Percentiles rank a stretch among this genome's conserved stretches.
phyloP scores from a whole-genome alignment of 2,329 filamentous ascomycete species.

The Aquanectria penicillioides region DNA sequence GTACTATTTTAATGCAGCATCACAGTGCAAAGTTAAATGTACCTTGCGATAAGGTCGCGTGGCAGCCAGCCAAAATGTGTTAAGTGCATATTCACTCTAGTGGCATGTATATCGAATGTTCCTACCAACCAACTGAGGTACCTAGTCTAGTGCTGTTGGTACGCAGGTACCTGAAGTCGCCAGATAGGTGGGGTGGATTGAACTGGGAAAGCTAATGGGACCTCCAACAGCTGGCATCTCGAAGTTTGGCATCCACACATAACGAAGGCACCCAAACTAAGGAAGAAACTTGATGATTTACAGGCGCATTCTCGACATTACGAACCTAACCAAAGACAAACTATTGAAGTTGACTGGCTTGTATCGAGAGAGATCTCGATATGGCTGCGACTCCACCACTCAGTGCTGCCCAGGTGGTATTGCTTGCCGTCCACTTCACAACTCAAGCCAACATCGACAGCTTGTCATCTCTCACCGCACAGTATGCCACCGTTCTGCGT shows the following conservation, averaged over 20 bases:
- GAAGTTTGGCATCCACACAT: too few species aligned
- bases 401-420: constrained; percentile 74
- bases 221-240: too few species aligned
- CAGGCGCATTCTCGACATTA: background rate
- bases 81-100: constrained; percentile 11
- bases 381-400: constrained; percentile 51
- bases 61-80: background rate
- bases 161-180: too few species aligned
- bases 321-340: background rate
- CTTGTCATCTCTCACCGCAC: constrained; percentile 68
- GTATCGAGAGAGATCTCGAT: background rate
- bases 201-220: too few species aligned
- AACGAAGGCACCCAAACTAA: too few species aligned
- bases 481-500: constrained; percentile 66
- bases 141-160: too few species aligned
- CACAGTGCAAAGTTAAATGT: background rate
- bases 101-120: too few species aligned
- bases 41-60: background rate
- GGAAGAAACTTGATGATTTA: background rate
- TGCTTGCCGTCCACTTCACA: constrained; percentile 78
- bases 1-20: constrained; percentile 9
- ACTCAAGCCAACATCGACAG: constrained; percentile 71
- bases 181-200: too few species aligned
- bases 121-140: too few species aligned
- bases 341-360: background rate